Conservation (phyloP, 768 basidiomycete genomes). For the Candolleomyces eurysporus region DNA sequence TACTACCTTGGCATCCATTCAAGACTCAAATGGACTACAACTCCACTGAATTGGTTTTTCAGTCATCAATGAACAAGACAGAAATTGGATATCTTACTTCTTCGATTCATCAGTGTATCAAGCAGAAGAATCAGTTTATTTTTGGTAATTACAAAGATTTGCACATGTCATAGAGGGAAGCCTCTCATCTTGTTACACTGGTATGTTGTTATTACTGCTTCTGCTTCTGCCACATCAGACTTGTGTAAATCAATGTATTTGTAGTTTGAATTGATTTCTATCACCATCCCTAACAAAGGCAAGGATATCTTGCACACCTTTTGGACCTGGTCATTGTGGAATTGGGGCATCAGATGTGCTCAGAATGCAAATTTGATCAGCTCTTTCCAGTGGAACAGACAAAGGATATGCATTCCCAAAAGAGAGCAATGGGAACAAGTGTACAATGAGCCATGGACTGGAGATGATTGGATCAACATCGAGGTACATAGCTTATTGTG, state of each 20-base stretch:
- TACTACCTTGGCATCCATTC: constrained; percentile 4
- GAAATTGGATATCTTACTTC: not conserved
- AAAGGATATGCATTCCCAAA: constrained; percentile 4
- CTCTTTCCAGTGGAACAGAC: not conserved
- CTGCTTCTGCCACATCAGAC: not conserved
- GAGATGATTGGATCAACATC: constrained; percentile 6
- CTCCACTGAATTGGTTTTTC: not conserved
- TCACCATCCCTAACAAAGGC: not conserved
- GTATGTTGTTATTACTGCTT: not conserved
- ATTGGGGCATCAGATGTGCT: not conserved
- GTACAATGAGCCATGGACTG: constrained; percentile 15
- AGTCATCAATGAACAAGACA: not conserved
- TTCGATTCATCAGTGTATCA: not conserved
- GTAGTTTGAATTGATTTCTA: not conserved
- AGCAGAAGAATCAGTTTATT: not conserved
- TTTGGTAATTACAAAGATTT: not conserved
- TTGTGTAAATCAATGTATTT: not conserved
- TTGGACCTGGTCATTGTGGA: not conserved
- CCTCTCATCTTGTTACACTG: not conserved
- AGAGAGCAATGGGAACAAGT: constrained; percentile 6
- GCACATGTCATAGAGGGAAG: not conserved
- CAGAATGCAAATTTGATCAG: not conserved
- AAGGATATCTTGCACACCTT: not conserved
- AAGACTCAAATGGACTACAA: not conserved
- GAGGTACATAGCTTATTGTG: constrained; percentile 6